Base-by-base conservation (phyloP, 1,284 basidiomycete species). In the Ceratobasidium sp. region DNA sequence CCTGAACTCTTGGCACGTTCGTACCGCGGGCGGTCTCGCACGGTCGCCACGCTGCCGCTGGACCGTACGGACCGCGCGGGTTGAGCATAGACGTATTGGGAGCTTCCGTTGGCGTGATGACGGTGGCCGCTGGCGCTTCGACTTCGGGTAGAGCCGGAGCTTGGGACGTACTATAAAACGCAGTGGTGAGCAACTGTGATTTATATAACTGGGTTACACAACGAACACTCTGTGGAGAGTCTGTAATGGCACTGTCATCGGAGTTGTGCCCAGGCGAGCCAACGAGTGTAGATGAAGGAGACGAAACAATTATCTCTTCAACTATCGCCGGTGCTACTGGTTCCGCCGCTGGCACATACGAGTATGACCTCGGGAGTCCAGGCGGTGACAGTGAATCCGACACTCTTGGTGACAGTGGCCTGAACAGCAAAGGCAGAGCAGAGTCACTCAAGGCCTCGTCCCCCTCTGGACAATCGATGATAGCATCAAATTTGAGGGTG, bases 1-100 rank as follows among this genome's bases (percentile, higher is more conserved):
- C 71, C 71, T 9, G 71, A 74, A 33, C 71, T 74, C 69, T 64
- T 64, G 71, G 71, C 71, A 48, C 71, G 71, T 33, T 74, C 71
- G 23, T 74, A 64, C 13, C 54, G 71, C 23, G 71, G 61, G 46
- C 71, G 70, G 5, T 73, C 70, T 4, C 70, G 71, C 44, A 28
- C 71, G 26, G 71, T 74, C 3, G 71, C 61, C 26, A 74, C 33
- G 40, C 71, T 74, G n/a, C 71, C 61, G 28, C 71, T 74, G n/a
- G 71, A 74, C 20, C 71, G 71, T 10, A 64, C 59, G 44, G 71
- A 74, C 61, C 71, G 71, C 26, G 61, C 44, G 33, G 71, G 71
- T 23, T 74, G 71, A 28, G 71, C 48, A 23, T 74, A 74, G 28
- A 74, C 59, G 42, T 74, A 65, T 52, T 64, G 71, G 20, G 6